Evolutionary conservation across 2,329 filamentous ascomycete genomes (phyloP).

Genomic region (Alternaria consortialis): DNA sequence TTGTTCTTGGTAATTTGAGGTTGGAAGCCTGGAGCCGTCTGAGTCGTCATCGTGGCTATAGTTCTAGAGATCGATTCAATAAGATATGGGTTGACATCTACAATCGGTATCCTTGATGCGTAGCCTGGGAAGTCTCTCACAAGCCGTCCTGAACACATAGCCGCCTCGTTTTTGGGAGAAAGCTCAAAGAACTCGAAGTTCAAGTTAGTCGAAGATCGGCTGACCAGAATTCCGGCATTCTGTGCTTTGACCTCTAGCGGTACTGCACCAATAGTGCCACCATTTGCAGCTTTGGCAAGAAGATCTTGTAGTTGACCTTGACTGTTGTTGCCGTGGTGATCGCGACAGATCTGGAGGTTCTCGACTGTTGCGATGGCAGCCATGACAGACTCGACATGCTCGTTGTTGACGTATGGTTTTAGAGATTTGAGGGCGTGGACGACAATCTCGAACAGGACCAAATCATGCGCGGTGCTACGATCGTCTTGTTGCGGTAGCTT

Average conservation of each 20-base stretch:
- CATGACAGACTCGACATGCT: slow-evolving; percentile 10
- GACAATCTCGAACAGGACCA: slow-evolving; percentile 19
- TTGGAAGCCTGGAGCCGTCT: slow-evolving; percentile 47
- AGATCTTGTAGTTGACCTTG: slow-evolving; percentile 18
- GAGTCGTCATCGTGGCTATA: slow-evolving; percentile 50
- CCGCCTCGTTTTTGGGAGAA: slow-evolving; percentile 51
- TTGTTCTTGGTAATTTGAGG: slow-evolving; percentile 53
- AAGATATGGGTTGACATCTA: slow-evolving; percentile 27
- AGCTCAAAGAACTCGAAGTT: slow-evolving; percentile 60
- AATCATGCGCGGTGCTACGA: slow-evolving; percentile 17
- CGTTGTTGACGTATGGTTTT: neutral
- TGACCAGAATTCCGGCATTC: slow-evolving; percentile 59
- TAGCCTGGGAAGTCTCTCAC: slow-evolving; percentile 57
- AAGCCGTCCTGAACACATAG: slow-evolving; percentile 55
- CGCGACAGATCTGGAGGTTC: slow-evolving; percentile 22
- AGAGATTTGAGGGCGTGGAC: slow-evolving; percentile 23
- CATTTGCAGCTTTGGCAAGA: slow-evolving; percentile 24
- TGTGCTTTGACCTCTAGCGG: slow-evolving; percentile 56
- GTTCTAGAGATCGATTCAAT: slow-evolving; percentile 38
- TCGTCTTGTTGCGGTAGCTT: slow-evolving; percentile 56
- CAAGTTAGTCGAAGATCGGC: slow-evolving; percentile 27
- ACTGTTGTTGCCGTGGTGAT: slow-evolving; percentile 19
- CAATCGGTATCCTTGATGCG: slow-evolving; percentile 46
- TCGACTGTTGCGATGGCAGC: slow-evolving; percentile 21
- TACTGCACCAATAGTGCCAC: slow-evolving; percentile 27